Evolutionary conservation across 805 yeast species (phyloP).

Genomic region (Wickerhamiella vanderwaltii): DNA sequence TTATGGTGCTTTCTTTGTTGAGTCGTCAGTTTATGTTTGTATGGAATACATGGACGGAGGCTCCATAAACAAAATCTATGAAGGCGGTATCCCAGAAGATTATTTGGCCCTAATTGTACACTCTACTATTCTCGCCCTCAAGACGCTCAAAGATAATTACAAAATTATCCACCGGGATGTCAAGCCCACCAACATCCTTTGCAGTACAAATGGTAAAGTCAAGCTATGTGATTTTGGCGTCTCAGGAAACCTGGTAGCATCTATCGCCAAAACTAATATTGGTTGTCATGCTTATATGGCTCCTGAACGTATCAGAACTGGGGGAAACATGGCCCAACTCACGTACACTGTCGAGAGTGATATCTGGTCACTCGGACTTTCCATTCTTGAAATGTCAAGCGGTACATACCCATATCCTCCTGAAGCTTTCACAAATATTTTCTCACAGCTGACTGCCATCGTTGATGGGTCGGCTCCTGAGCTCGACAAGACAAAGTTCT

Average conservation of each 20-base stretch:
- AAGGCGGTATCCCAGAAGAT: constrained; percentile 63
- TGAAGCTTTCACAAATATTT: constrained; percentile 79
- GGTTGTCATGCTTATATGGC: constrained; percentile 99
- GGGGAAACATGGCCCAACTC: constrained; percentile 33
- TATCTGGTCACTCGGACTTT: constrained; percentile 87
- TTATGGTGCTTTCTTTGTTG: constrained; percentile 94
- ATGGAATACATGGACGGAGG: constrained; percentile 98
- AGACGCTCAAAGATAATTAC: constrained; percentile 74
- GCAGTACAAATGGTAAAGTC: constrained; percentile 72
- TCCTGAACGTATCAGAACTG: constrained; percentile 67
- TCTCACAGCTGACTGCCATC: constrained; percentile 87
- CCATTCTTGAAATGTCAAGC: constrained; percentile 74
- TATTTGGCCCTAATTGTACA: constrained; percentile 70
- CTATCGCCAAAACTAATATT: constrained; percentile 86
- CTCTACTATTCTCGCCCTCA: constrained; percentile 68
- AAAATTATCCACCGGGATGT: constrained; percentile 94
- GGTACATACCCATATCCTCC: constrained; percentile 96
- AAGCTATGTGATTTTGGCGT: constrained; percentile 96
- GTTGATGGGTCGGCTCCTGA: constrained; percentile 93
- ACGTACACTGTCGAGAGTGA: constrained; percentile 90
- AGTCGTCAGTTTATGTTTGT: constrained; percentile 97
- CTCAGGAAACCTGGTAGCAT: constrained; percentile 86
- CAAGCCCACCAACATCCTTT: constrained; percentile 87
- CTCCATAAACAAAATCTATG: constrained; percentile 76
- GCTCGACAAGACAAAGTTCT: constrained; percentile 49